Evolutionary conservation across 139 green algal genomes (phyloP), one percentile per base, ranked within the genome.

Genomic region (Ettlia oleoabundans): DNA sequence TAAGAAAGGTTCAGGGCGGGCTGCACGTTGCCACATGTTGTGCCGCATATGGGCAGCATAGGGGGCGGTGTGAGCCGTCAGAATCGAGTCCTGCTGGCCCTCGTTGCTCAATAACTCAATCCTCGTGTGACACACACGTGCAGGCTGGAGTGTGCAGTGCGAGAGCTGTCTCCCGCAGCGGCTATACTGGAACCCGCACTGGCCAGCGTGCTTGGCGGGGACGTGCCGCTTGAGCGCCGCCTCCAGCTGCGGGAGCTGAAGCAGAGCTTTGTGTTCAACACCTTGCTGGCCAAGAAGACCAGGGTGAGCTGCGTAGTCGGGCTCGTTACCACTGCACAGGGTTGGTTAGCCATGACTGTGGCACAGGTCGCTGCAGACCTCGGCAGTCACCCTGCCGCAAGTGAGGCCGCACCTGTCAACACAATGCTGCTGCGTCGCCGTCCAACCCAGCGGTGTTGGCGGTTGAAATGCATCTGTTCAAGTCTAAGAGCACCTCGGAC

Each of bases 161-260:
- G 73, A 35, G 75, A 81, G 55, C 55, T 81, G n/a, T 32, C 47
- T 28, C 58, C 38, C 4, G 38, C 26, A 7, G 38, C n/a, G 2
- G 75, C 75, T 24, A 58, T 38, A 3, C 40, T 71, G 58, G 75
- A 81, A 38, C 10, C n/a, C 28, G 38, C 58, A 15, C 28, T 81
- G 28, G 75, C 38, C 0, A 1, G 24, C 10, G 58, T 81, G 75
- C 38, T 81, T 26, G 75, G 75, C 58, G 28, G 28, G 38, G 19
- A 40, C 5, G 51, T 40, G 38, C 58, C 58, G 26, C 61, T 81
- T 37, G 38, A 2, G 1, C 28, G 19, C 24, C 75, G 75, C 38
- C 42, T 81, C 19, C 75, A 58, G 37, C 58, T 81, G 37, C 75
- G 75, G 4, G 75, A 72, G 75, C 75, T 81, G 38, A 62, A 81